phyloP scores from a whole-genome alignment of 176 grass and related monocot genomes.

The Tillandsia leiboldiana region DNA sequence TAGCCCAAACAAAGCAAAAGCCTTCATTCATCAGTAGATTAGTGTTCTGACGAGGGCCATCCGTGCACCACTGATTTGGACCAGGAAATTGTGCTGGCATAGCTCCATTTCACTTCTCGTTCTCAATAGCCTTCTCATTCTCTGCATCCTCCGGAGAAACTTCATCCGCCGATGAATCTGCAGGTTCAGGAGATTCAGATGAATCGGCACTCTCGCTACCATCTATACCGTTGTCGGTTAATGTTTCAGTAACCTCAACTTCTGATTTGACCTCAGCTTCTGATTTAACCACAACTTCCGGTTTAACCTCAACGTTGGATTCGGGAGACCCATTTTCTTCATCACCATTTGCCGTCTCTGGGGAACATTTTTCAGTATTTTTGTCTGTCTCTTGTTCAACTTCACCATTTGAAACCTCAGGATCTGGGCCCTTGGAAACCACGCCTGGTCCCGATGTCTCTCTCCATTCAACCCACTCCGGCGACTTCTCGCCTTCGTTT shows the following conservation, averaged over 20 bases:
- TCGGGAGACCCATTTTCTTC: neutral
- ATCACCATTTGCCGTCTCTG: constrained; percentile 7
- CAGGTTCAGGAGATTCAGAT: neutral
- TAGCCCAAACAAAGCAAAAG: constrained; percentile 5
- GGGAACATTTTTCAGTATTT: neutral
- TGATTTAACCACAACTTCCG: neutral
- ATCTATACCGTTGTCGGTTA: neutral
- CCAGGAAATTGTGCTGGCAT: neutral
- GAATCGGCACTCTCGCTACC: constrained; percentile 4
- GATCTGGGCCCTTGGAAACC: neutral
- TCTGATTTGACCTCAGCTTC: no score
- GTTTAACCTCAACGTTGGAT: neutral
- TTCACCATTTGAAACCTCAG: constrained; percentile 13
- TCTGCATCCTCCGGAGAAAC: constrained; percentile 9
- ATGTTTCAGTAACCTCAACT: constrained; percentile 20
- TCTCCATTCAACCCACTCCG: constrained; percentile 14
- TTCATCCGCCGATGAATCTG: constrained; percentile 8
- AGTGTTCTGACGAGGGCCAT: no score
- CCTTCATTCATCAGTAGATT: constrained; percentile 1
- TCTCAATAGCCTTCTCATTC: constrained; percentile 15
- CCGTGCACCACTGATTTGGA: constrained; percentile 18
- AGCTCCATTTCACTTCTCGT: constrained; percentile 19
- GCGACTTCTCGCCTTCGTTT: constrained; percentile 15
- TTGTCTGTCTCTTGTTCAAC: constrained; percentile 13
- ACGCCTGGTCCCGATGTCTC: constrained; percentile 12